Conservation (phyloP, 257 asterid species). For the Solanum bulbocastanum region DNA sequence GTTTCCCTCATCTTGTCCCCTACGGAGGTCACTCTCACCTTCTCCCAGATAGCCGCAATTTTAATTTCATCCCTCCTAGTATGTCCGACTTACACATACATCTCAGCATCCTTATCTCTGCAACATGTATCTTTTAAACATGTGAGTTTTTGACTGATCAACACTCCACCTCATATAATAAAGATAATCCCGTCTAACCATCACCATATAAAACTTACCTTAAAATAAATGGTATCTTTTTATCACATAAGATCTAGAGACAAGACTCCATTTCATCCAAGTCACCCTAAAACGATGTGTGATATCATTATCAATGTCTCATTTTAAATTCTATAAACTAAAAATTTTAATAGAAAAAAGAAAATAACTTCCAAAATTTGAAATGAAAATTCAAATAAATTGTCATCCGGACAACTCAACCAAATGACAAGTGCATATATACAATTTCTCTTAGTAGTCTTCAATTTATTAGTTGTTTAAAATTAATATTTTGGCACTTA, state of each 20-base stretch:
- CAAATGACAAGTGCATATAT: neutral
- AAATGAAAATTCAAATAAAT: neutral
- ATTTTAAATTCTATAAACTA: neutral
- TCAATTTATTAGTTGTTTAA: neutral
- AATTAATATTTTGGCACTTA: neutral
- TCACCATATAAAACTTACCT: neutral
- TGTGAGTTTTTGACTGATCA: neutral
- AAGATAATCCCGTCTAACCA: neutral
- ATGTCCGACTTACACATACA: neutral
- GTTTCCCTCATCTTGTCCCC: neutral
- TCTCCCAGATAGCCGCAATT: neutral
- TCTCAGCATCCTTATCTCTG: too few relatives aligned
- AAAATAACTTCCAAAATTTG: neutral
- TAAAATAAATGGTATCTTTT: too few relatives aligned
- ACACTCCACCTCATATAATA: neutral
- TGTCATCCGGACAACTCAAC: neutral
- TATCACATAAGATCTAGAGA: neutral
- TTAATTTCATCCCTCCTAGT: neutral
- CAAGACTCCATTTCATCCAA: too few relatives aligned
- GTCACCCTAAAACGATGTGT: accelerated
- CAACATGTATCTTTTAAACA: neutral
- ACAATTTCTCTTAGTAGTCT: neutral
- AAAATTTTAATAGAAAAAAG: neutral
- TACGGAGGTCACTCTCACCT: neutral
- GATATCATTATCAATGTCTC: neutral